Conservation (phyloP, 306 rosid species). For the Sindora glabra region DNA sequence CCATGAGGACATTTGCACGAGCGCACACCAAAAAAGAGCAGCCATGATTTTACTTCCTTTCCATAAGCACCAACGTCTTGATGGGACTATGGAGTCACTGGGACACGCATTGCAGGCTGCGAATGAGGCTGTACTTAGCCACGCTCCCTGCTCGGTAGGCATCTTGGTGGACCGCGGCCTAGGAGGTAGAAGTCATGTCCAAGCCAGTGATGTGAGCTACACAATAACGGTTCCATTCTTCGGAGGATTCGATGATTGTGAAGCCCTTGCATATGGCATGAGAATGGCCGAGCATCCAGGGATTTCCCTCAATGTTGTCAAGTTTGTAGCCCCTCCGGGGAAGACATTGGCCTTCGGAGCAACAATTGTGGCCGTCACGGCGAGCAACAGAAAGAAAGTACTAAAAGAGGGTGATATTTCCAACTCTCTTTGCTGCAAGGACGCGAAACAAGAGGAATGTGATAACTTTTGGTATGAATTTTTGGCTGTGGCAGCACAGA, state of each 20-base stretch:
- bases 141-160: conserved; percentile 69
- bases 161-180: conserved; percentile 59
- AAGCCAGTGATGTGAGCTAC: conserved; percentile 49
- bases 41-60: conserved; percentile 57
- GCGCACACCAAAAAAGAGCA: conserved; percentile 52
- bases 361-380: conserved; percentile 18
- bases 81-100: conserved; percentile 54
- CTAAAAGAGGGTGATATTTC: too few relatives aligned
- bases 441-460: conserved; percentile 27
- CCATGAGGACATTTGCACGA: conserved; percentile 59
- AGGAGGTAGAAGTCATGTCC: conserved; percentile 63
- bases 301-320: conserved; percentile 25
- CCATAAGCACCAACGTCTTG: conserved; percentile 53
- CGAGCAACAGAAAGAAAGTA: conserved; percentile 6
- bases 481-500: neutral
- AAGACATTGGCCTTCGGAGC: conserved; percentile 37
- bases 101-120: conserved; percentile 32
- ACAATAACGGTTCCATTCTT: conserved; percentile 33
- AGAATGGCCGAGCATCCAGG: conserved; percentile 75
- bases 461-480: conserved; percentile 31
- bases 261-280: conserved; percentile 61
- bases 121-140: conserved; percentile 45
- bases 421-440: neutral
- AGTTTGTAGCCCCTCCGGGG: conserved; percentile 22
- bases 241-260: conserved; percentile 61